Evolutionary conservation across 2,329 filamentous ascomycete species (phyloP), one percentile per base, ranked within the genome.

Genomic region (Clarireedia sp.): DNA sequence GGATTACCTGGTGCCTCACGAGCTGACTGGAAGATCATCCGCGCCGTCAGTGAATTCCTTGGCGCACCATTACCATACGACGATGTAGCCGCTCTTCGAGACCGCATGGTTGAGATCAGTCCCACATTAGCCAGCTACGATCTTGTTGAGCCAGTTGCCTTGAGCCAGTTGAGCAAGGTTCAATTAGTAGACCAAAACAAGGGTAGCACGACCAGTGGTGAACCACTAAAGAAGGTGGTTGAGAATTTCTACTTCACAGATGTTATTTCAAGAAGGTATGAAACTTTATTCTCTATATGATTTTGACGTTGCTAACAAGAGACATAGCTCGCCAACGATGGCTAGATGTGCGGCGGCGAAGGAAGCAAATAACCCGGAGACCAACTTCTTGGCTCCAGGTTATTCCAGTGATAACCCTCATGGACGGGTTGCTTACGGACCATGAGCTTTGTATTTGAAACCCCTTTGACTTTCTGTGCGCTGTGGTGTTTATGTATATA

Each of bases 241-340:
- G 85, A 96, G 67, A 89, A 99, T 78, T 99, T 99, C 73, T 99
- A 91, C 77, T 96, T 97, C 74, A 99, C 94, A 72, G 92, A 99
- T 74, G 84, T 86, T 57, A 96, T 99, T 72, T 95, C 91, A 40
- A 86, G 94, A 81, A 96, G 90, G 90, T 94, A 77, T 72, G 83
- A 46, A 6, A 12, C 9, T 7, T 12, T 16, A 14, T 23, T 7
- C 16, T 14, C 23, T 49, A 55, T 58, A 12, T 50, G 12, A 33
- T 48, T 10, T 33, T 41, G 48, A 57, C 29, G 48, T 55, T 53
- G 33, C 36, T 50, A 53, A 53, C 57, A 37, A 9, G 10, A 43
- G 26, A 29, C 41, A 37, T 59, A 95, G 91, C 77, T 96, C 91
- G 60, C 91, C 94, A 51, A 99, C 94, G 57, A 99, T 99, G 94